phyloP scores from a whole-genome alignment of 139 green algal genomes.

The Coelastrella sp. region DNA sequence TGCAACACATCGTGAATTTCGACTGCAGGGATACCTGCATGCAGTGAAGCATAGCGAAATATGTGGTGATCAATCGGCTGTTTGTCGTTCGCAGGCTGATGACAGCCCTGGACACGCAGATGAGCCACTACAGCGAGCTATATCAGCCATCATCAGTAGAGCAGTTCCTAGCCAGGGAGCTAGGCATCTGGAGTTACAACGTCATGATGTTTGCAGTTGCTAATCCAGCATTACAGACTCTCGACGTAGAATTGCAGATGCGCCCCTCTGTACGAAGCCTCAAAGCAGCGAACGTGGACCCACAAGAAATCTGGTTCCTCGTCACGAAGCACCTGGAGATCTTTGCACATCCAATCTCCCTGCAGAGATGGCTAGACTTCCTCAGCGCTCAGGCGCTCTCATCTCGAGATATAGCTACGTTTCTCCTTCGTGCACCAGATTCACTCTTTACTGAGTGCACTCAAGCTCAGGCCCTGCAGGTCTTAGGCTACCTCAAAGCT shows the following conservation, averaged over 20 bases:
- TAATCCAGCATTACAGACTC: neutral
- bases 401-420: constrained; percentile 46
- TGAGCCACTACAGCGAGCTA: constrained; percentile 46
- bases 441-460: constrained; percentile 47
- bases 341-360: constrained; percentile 31
- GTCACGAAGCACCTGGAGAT: constrained; percentile 46
- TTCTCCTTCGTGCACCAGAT: constrained; percentile 49
- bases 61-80: too few relatives aligned
- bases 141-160: constrained; percentile 51
- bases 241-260: constrained; percentile 27
- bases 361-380: constrained; percentile 60
- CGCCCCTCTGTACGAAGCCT: constrained; percentile 46
- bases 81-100: neutral
- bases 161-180: constrained; percentile 37
- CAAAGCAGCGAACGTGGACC: constrained; percentile 41
- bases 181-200: constrained; percentile 46
- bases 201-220: constrained; percentile 58
- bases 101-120: constrained; percentile 16
- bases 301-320: constrained; percentile 57
- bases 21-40: neutral
- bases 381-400: neutral
- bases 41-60: too few relatives aligned
- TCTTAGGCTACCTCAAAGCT: constrained; percentile 6
- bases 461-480: constrained; percentile 44
- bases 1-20: neutral